Base-by-base conservation (phyloP, 2,329 filamentous ascomycete species). In the Diplocarpon rosae region DNA sequence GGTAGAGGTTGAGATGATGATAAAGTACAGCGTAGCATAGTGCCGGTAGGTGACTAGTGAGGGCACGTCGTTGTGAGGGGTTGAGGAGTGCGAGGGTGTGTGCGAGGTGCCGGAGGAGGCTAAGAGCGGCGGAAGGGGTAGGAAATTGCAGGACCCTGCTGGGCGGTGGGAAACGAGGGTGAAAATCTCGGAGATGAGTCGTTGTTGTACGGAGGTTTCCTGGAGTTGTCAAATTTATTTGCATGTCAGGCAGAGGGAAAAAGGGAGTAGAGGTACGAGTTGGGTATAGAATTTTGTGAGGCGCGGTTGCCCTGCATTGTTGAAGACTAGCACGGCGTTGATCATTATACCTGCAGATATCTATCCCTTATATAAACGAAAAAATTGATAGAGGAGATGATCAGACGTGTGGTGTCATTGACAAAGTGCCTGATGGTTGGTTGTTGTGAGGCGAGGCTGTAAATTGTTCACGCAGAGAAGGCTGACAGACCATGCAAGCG, bases 231-330 rank as follows among this genome's bases (percentile, higher is more conserved):
- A 43, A 55, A 43, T 24, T 24, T 24, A 7, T 24, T 16, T 30
- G 17, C 24, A 15, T 31, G 33, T 9, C 17, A 14, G 15, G 5
- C 13, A 33, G 27, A 28, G 12, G 5, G 16, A 20, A 6, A n/a
- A n/a, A 14, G 15, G 2, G 12, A 37, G 33, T 28, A 31, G 13
- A 7, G 17, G 49, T 66, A 94, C 90, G 55, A 98, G 79, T 64
- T 96, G 90, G 1, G 90, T 95, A 65, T 98, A 98, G 72, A 98
- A 98, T 61, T 96, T 96, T 58, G 90, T 96, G 63, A 98, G 75
- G 45, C 92, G 83, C 31, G 92, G 90, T 67, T 98, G 90, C 52
- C 92, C 92, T 58, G 90, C 87, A 70, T 95, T 95, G 62, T 98
- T 98, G 73, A 98, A 98, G 63, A 98, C 90, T 54, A 98, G 74